Evolutionary conservation across 805 yeast genomes (phyloP), one percentile per base, ranked within the genome.

Genomic region (Zygosaccharomyces kombuchaensis): DNA sequence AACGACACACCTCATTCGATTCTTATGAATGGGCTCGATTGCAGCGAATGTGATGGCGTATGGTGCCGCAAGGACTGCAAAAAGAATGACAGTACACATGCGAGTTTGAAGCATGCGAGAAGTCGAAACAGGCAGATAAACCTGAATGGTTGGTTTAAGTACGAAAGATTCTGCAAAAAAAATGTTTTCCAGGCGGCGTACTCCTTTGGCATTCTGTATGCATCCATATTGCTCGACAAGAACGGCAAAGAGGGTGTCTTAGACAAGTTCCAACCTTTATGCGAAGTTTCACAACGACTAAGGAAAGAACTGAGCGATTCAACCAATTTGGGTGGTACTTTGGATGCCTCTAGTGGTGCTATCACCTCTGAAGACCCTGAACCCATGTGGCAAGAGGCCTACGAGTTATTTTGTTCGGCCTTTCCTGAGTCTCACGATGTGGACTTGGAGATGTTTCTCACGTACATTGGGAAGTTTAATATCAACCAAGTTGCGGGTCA

Each of bases 61-160:
- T 87, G 93, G 91, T 87, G 95, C 63, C 74, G 81, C 6, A 69
- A 66, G 39, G 62, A 60, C 8, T 87, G 96, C 68, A 80, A 81
- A 56, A 74, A 72, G 46, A 51, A 52, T 16, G 82, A 82, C 55
- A 56, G 63, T 12, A 60, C 75, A 7, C 95, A 87, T 60, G 65
- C 67, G 1, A 62, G 71, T 2, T 68, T 82, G 45, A 80, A 81
- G 59, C 95, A 87, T 59, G 62, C 66, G 51, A 55, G 69, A 31
- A 47, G 47, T 42, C 49, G 58, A 34, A 72, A 69, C 30, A 54
- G 52, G 40, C 48, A 53, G n/a, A 66, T 80, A 31, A 66, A 71
- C 45, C 64, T 75, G 1, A 61, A 71, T 22, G 72, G 72, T 5
- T 87, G 86, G 80, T 62, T 63, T 23, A 69, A 63, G 21, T 77